Percentiles rank a stretch among this genome's conserved stretches.
Evolutionary conservation across 805 yeast species (phyloP).

Genomic region (Metschnikowia dekortorum): DNA sequence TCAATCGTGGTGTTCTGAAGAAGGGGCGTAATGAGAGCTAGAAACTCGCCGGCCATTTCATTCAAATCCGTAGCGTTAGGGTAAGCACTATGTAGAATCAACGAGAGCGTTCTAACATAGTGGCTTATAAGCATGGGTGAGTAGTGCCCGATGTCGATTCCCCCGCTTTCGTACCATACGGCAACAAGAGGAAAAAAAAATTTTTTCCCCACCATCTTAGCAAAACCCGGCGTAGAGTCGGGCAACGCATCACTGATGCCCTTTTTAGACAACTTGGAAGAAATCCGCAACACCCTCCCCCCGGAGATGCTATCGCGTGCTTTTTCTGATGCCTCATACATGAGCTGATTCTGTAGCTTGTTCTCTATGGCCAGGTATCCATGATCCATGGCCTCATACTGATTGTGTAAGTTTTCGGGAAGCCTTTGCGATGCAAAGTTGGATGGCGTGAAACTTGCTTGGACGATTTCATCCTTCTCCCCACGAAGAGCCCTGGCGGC

Average conservation of each 20-base stretch:
- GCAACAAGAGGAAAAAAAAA: slow-evolving; percentile 54
- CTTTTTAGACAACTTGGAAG: slow-evolving; percentile 29
- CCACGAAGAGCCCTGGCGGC: slow-evolving; percentile 74
- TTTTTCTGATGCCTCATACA: slow-evolving; percentile 27
- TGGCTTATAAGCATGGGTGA: slow-evolving; percentile 54
- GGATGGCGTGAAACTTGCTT: slow-evolving; percentile 28
- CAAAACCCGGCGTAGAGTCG: slow-evolving; percentile 30
- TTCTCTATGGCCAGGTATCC: slow-evolving; percentile 14
- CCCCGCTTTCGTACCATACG: slow-evolving; percentile 48
- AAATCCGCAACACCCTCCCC: slow-evolving; percentile 43
- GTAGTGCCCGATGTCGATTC: slow-evolving; percentile 48
- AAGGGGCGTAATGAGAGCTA: slow-evolving; percentile 31
- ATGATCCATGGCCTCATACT: slow-evolving; percentile 30
- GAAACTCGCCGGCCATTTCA: slow-evolving; percentile 56
- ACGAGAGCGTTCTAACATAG: slow-evolving; percentile 52
- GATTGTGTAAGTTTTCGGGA: slow-evolving; percentile 45
- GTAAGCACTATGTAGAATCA: slow-evolving; percentile 54
- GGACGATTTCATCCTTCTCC: slow-evolving; percentile 44
- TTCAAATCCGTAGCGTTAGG: slow-evolving; percentile 48
- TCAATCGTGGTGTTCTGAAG: slow-evolving; percentile 20
- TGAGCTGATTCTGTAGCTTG: slow-evolving; percentile 30
- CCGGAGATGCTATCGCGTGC: slow-evolving; percentile 29
- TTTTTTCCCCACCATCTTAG: slow-evolving; percentile 33
- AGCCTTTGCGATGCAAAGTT: slow-evolving; percentile 38
- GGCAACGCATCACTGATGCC: slow-evolving; percentile 6